Base-by-base conservation (phyloP, 495 filamentous ascomycete species). In the Podospora australis region DNA sequence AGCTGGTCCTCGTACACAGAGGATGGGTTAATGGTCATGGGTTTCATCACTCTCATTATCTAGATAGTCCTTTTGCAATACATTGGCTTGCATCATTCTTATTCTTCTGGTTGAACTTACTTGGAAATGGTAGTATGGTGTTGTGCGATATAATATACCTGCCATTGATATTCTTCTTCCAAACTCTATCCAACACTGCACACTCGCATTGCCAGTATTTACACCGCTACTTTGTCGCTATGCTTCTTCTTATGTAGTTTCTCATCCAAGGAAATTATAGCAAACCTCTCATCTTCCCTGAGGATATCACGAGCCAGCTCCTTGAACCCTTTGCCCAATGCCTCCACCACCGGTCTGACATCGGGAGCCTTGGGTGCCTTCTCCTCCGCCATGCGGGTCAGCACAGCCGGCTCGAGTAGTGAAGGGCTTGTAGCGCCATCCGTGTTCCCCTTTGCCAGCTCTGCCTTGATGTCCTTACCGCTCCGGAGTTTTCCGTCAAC, bases 401-500 rank as follows among this genome's bases (percentile, higher is more conserved):
- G 13, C 35, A 38, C 39, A 36, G 42, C 53, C 13, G 53, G 34
- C 20, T 64, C 56, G 60, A 58, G 60, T 5, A 56, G 8, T 8
- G 13, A 20, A 4, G 47, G 34, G 2, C 56, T 67, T 6, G 57
- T 65, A 23, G 62, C 67, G 6, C 61, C 64, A n/a, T n/a, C n/a
- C 10, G 67, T 68, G 47, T 75, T 74, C 25, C 71, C 73, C 30
- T 64, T 64, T 11, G 75, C 73, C 46, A 75, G 67, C 35, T 65
- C 55, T 7, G 73, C 69, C 41, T 70, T 75, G 5, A 75, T 69
- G 13, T 72, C 74, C 41, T 62, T 69, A 2, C 78, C 81, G n/a
- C 45, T 62, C n/a, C 80, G 61, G 1, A 78, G 55, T 10, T 56
- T 55, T 0, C 76, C 78, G 13, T 56, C 55, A 0, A 64, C 59